A percentile compares a stretch with the other conserved stretches of the same genome.
Evolutionary conservation across 805 yeast genomes (phyloP).

Genomic region (Brettanomyces naardenensis): DNA sequence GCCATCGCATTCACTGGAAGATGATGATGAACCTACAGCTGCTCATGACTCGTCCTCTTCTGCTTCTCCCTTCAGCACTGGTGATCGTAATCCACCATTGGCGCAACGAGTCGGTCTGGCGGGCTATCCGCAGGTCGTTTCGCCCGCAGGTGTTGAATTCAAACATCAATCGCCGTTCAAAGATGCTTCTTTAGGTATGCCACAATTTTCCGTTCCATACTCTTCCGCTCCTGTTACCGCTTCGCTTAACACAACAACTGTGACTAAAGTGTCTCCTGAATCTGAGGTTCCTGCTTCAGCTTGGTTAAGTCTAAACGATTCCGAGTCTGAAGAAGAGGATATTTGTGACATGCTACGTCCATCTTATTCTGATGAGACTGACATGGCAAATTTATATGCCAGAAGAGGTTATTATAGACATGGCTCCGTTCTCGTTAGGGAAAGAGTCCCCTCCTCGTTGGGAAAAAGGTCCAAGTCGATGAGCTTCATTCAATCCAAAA

Average conservation of each 20-base stretch:
- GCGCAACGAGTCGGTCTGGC: background rate
- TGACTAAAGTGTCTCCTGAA: background rate
- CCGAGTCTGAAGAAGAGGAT: constrained; percentile 34
- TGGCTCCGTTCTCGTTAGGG: constrained; percentile 27
- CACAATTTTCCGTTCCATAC: constrained; percentile 52
- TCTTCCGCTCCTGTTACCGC: constrained; percentile 76
- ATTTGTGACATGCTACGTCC: constrained; percentile 24
- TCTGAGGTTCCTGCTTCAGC: background rate
- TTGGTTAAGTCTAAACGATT: constrained; percentile 17
- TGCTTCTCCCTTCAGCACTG: constrained; percentile 1
- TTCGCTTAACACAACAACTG: constrained; percentile 28
- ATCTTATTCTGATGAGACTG: constrained; percentile 28
- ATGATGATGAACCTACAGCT: background rate
- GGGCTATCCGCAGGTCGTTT: background rate
- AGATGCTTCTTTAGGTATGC: constrained; percentile 25
- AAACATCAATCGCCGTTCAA: constrained; percentile 19
- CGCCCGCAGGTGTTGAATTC: background rate
- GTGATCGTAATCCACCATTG: constrained; percentile 2
- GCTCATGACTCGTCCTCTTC: constrained; percentile 1
- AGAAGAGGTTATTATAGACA: constrained; percentile 22
- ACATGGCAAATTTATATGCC: constrained; percentile 19
- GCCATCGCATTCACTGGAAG: background rate
- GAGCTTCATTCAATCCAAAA: constrained; percentile 49
- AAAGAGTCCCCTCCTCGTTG: constrained; percentile 32
- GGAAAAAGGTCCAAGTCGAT: constrained; percentile 57